phyloP scores from a whole-genome alignment of 2,329 filamentous ascomycete species.

The Fusarium multiceps region DNA sequence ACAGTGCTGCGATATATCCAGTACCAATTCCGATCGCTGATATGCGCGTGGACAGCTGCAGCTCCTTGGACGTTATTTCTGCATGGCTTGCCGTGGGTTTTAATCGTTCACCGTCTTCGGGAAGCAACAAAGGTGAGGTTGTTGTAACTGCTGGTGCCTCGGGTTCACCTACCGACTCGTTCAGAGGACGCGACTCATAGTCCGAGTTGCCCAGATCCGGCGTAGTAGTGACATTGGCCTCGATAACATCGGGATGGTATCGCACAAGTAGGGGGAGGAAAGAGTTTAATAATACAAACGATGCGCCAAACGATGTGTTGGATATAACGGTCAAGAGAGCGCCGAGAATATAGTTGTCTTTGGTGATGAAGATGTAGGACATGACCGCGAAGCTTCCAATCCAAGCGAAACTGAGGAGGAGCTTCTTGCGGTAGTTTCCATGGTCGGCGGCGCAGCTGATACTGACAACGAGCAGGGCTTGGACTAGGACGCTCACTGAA shows the following conservation, averaged over 20 bases:
- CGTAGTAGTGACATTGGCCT: slow-evolving; percentile 44
- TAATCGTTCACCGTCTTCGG: slow-evolving; percentile 50
- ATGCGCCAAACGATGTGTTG: slow-evolving; percentile 94
- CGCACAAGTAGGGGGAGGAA: slow-evolving; percentile 92
- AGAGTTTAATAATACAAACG: slow-evolving; percentile 94
- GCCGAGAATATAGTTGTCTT: slow-evolving; percentile 81
- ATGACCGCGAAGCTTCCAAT: slow-evolving; percentile 85
- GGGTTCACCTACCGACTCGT: slow-evolving; percentile 49
- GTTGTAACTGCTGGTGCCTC: slow-evolving; percentile 53
- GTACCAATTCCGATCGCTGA: slow-evolving; percentile 94
- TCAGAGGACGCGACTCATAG: slow-evolving; percentile 51
- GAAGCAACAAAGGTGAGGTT: slow-evolving; percentile 62
- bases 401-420: slow-evolving; percentile 87
- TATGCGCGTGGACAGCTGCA: slow-evolving; percentile 87
- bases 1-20: slow-evolving; percentile 87
- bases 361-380: slow-evolving; percentile 83
- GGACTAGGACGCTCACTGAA: slow-evolving; percentile 88
- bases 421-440: slow-evolving; percentile 88
- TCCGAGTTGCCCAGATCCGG: slow-evolving; percentile 49
- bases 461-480: slow-evolving; percentile 91
- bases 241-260: slow-evolving; percentile 72
- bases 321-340: slow-evolving; percentile 87
- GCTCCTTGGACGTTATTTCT: slow-evolving; percentile 71
- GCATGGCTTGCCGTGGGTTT: slow-evolving; percentile 56
- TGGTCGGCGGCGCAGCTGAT: slow-evolving; percentile 97